Base-by-base conservation (phyloP, 176 grass and related monocot species). In the Phoenix roebelenii region DNA sequence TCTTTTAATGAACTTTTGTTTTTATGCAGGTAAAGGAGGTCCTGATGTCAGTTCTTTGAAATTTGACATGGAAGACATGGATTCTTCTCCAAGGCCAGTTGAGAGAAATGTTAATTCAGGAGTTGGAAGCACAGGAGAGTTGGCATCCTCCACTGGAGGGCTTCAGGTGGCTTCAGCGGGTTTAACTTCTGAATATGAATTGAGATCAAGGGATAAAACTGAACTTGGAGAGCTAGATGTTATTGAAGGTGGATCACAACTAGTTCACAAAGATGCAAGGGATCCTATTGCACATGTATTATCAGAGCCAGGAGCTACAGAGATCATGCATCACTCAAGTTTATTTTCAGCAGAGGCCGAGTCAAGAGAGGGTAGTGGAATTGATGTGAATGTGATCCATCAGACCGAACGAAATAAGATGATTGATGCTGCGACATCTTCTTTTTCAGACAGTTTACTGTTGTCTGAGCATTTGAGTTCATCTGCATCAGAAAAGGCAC, bases 11-110 rank as follows among this genome's bases (percentile, higher is more conserved):
- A 52, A 57, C 51, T 71, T 26, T 29, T 58, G 16, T 61, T 67
- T 18, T 78, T 63, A 15, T 78, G 58, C 71, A 93, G 89, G 70
- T 82, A 67, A 79, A 68, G 75, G 16, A 58, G 68, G 50, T 55
- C 55, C 77, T 70, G 76, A 70, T 73, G 32, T 62, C 25, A 68
- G 72, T 29, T 68, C 84, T 73, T 81, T 18, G 19, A 58, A 49
- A 63, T 49, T 60, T 71, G 0, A 10, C 53, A 59, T 3, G 54
- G 49, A 71, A 71, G 50, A 58, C 44, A 66, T 70, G 74, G 22
- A 69, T 82, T 82, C 78, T 1, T 74, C 70, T 28, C 67, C 83
- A 66, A 82, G 16, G 44, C 57, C 51, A 71, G 18, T 23, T 70
- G 56, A 74, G 35, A 61, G 69, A 25, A 30, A 59, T 6, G 25